Percentiles rank a stretch among this genome's conserved stretches.
Conservation (phyloP, 441 rosid species). For the Dalechampia spathulata region DNA sequence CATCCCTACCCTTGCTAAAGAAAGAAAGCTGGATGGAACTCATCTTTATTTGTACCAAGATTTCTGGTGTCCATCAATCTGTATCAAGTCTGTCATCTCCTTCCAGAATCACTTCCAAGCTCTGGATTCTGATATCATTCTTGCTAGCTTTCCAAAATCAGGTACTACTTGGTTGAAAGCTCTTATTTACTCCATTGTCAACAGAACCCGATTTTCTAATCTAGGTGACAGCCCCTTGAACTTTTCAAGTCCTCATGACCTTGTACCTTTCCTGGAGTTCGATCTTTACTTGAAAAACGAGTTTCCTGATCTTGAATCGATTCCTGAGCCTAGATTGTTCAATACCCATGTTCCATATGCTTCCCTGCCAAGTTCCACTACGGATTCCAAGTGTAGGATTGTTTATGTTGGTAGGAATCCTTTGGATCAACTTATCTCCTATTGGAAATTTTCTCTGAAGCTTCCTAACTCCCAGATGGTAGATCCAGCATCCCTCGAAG, state of each 20-base stretch:
- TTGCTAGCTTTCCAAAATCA: conserved; percentile 11
- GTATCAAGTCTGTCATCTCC: neutral
- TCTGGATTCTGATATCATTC: neutral
- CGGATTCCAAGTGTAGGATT: neutral
- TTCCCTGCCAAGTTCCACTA: conserved; percentile 1
- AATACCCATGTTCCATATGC: conserved; percentile 5
- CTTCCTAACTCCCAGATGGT: neutral
- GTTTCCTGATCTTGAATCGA: neutral
- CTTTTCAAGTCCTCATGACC: neutral
- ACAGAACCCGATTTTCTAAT: neutral
- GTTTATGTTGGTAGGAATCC: conserved; percentile 32
- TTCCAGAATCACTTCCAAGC: conserved; percentile 14
- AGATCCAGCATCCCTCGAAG: neutral
- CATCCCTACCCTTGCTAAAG: no score
- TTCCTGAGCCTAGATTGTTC: conserved; percentile 3
- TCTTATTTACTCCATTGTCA: neutral
- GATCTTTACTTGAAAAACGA: neutral
- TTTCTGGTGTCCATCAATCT: conserved; percentile 1
- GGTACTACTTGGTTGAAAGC: conserved; percentile 23
- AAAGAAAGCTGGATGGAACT: no score
- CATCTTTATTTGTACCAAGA: conserved; percentile 13
- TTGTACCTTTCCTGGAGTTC: conserved; percentile 1
- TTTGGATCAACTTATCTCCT: conserved; percentile 12
- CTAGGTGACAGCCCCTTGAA: conserved; percentile 6
- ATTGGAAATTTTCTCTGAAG: neutral